phyloP scores from a whole-genome alignment of 306 rosid species.

The barrel medic (Medicago truncatula) region MtrunA17r5.0-ANR NC_053042.1:50278501-50279000 shows the following conservation, averaged over 20 bases:
- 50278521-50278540: neutral
- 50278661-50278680: neutral
- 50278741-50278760: neutral
- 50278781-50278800: neutral
- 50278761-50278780: neutral
- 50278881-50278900: no score
- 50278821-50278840: neutral
- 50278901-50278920: no score
- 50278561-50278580: neutral
- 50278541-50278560: neutral
- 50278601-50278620: neutral
- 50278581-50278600: neutral
- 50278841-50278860: no score
- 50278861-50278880: no score
- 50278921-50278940: conserved; percentile 2
- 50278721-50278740: neutral
- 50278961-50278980: no score
- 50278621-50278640: neutral
- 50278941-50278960: neutral
- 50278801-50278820: neutral
- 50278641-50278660: neutral
- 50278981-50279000: no score
- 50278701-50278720: neutral
- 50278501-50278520: no score
- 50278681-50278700: neutral